Base-by-base conservation (phyloP, 108 stramenopile genomes). In the Tribonema minus region DNA sequence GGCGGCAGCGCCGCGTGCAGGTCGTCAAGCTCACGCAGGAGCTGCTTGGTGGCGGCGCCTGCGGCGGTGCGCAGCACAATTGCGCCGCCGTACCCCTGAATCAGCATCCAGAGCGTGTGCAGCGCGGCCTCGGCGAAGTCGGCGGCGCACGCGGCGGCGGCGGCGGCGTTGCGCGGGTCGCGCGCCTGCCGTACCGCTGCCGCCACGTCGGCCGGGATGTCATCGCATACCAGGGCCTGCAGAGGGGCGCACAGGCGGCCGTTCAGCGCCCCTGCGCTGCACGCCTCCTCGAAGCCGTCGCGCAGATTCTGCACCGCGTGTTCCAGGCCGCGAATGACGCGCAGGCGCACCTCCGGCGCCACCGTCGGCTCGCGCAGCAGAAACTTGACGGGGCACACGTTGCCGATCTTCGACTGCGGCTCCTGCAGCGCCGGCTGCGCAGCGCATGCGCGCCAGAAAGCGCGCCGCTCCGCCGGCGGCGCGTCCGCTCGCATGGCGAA, bases 71-170 rank as follows among this genome's bases (percentile, higher is more conserved):
- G 68, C 25, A 23, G 31, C 15, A 46, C 68, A 23, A 46, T 34
- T 23, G 68, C 41, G 28, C 15, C 12, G 23, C 31, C 20, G 41
- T 33, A 28, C 12, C 41, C 26, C 31, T 41, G n/a, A n/a, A n/a
- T n/a, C n/a, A n/a, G n/a, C n/a, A n/a, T n/a, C n/a, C n/a, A n/a
- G n/a, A n/a, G n/a, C n/a, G n/a, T n/a, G n/a, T n/a, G n/a, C n/a
- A n/a, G n/a, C n/a, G n/a, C n/a, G n/a, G n/a, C 23, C 3, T 41
- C 46, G n/a, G 31, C 40, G 32, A 68, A 32, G 33, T 68, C 32
- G 12, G 40, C 15, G n/a, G 40, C 41, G 32, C 68, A 68, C 31
- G 68, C 68, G 68, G 54, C 37, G 25, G 54, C 41, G 30, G 68
- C 54, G 46, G 41, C 41, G 41, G 41, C 31, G 33, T 4, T 23